Evolutionary conservation across 148 eudicot genomes (phyloP), one percentile per base, ranked within the genome.

Genomic region (Camellia granthamiana): DNA sequence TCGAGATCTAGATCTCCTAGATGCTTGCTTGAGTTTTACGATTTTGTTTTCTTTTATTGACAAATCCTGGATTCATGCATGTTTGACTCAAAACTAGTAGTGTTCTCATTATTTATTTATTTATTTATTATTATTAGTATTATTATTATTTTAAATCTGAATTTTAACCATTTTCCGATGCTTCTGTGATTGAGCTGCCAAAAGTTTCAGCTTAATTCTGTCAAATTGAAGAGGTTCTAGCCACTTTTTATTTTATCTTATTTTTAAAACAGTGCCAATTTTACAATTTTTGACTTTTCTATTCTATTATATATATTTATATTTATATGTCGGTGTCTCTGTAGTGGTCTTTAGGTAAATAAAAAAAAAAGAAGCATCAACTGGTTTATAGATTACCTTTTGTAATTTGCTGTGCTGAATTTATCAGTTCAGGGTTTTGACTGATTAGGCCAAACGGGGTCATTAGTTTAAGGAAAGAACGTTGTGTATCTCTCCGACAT

Each of bases 1-100:
- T 46, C 60, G 72, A 77, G 84, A 76, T 82, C 84, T 82, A 14
- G 84, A 82, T 82, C 84, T 82, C 19, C 19, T 6, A 41, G 38
- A 21, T 73, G 52, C 19, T 16, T 47, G 15, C 9, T 69, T 44
- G 71, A 70, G 46, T 70, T 58, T 74, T 4, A 2, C 38, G 47
- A 16, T 30, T 74, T 74, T 38, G 6, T 13, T 74, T 74, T 30
- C 38, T 41, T 55, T 58, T 47, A 18, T 19, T 49, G 47, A 23
- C 71, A 49, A 63, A 77, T 63, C 47, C 49, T 14, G 43, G 74
- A 61, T 69, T 55, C 72, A 41, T 81, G 74, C 74, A 66, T 75
- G 72, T 74, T 66, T 81, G 41, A 75, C 66, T 81, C 71, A 3
- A 14, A 30, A 23, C 65, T 56, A 54, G 63, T 68, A 16, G 72